These are phyloP conservation scores for Aureobasidium lini DNA, from an alignment of 2,329 filamentous ascomycete genomes.

Conservation along the genomic window DNA sequence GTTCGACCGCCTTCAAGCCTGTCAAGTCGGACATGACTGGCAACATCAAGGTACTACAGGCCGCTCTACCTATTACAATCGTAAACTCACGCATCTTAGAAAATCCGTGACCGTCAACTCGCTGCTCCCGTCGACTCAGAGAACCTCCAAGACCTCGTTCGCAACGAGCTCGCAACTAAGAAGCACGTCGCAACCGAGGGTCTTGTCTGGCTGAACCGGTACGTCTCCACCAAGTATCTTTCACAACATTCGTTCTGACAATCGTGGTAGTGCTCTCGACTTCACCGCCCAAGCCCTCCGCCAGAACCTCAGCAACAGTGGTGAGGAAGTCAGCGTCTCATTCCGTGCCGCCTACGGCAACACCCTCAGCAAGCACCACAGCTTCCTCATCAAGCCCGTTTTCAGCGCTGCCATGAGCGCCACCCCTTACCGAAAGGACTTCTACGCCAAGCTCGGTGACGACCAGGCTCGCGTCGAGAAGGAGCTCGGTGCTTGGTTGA, in stretches of 20 bases:
- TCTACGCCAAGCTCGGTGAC: slow-evolving; percentile 77
- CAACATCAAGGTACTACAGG: slow-evolving; percentile 69
- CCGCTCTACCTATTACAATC: background rate
- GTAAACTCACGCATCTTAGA: slow-evolving; percentile 45
- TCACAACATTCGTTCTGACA: background rate
- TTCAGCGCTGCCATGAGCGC: slow-evolving; percentile 91
- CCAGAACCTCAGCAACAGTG: slow-evolving; percentile 61
- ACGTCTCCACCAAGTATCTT: slow-evolving; percentile 26
- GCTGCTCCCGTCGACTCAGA: slow-evolving; percentile 71
- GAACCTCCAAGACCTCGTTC: slow-evolving; percentile 75
- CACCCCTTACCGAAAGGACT: slow-evolving; percentile 87
- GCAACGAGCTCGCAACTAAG: slow-evolving; percentile 82
- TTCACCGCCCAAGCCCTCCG: slow-evolving; percentile 83
- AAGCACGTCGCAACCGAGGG: slow-evolving; percentile 86
- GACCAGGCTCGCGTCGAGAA: slow-evolving; percentile 54
- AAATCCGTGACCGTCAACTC: slow-evolving; percentile 77
- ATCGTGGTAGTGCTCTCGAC: slow-evolving; percentile 66
- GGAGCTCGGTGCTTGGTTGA: slow-evolving; percentile 64
- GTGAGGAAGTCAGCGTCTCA: slow-evolving; percentile 72
- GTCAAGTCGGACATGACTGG: slow-evolving; percentile 88
- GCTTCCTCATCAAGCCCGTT: slow-evolving; percentile 80
- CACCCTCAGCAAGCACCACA: slow-evolving; percentile 89
- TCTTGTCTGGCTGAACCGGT: slow-evolving; percentile 85
- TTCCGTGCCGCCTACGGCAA: slow-evolving; percentile 79
- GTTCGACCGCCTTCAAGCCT: slow-evolving; percentile 69